Evolutionary conservation across 768 basidiomycete genomes (phyloP).

Genomic region (Trametes meyenii): DNA sequence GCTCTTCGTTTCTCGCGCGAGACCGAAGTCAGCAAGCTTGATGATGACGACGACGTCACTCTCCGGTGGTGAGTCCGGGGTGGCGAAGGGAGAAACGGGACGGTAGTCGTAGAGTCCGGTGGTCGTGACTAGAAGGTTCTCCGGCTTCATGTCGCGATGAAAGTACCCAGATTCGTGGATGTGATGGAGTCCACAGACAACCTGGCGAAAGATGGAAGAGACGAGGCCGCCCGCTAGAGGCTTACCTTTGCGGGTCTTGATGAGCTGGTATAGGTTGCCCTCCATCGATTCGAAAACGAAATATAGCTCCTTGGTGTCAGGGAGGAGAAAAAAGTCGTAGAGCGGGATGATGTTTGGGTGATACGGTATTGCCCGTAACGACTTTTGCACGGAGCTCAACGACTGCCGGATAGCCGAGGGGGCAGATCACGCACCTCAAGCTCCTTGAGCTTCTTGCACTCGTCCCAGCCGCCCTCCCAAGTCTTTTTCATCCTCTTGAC

Average conservation of each 20-base stretch:
- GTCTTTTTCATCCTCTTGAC: conserved; percentile 98
- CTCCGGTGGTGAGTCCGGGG: conserved; percentile 68
- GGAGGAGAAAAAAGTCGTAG: conserved; percentile 99
- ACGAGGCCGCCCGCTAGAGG: conserved; percentile 96
- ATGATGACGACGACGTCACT: conserved; percentile 96
- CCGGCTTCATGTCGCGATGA: conserved; percentile 99
- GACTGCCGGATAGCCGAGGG: conserved; percentile 14
- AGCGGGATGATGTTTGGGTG: conserved; percentile 98
- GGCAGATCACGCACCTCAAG: conserved; percentile 69
- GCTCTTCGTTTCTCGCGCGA: conserved; percentile 88
- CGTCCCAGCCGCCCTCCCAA: conserved; percentile 98
- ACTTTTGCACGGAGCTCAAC: conserved; percentile 50
- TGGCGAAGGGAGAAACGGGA: conserved; percentile 70
- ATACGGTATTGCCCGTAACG: conserved; percentile 89
- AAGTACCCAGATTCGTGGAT: conserved; percentile 94
- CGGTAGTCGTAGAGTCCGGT: conserved; percentile 94
- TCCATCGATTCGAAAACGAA: conserved; percentile 99
- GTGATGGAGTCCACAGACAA: conserved; percentile 87
- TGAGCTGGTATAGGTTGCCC: conserved; percentile 98
- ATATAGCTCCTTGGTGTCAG: conserved; percentile 93
- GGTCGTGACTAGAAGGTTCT: conserved; percentile 97
- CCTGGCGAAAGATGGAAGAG: conserved; percentile 92
- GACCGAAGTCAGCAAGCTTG: conserved; percentile 98
- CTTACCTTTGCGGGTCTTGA: conserved; percentile 93
- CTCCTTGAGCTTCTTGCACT: conserved; percentile 94